Evolutionary conservation across 352 stramenopile genomes (phyloP).

Genomic region (Phytophthora kernoviae): DNA sequence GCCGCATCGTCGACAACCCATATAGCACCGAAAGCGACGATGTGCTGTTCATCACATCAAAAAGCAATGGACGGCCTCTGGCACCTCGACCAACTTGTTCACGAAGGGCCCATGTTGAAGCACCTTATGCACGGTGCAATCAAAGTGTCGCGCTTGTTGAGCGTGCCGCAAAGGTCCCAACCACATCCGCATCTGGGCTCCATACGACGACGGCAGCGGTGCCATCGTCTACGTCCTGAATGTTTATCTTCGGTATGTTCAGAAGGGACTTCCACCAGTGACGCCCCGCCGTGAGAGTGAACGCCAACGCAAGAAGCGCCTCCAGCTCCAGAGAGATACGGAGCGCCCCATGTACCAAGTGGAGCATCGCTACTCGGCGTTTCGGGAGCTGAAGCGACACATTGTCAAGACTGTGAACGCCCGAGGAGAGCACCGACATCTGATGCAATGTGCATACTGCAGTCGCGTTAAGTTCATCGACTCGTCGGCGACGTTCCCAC

Average conservation of each 20-base stretch:
- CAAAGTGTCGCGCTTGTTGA: background rate
- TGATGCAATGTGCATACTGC: conserved; percentile 63
- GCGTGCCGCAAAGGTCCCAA: conserved; percentile 21
- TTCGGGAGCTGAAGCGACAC: conserved; percentile 41
- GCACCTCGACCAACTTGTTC: conserved; percentile 1
- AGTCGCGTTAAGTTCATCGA: conserved; percentile 49
- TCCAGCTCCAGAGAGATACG: conserved; percentile 20
- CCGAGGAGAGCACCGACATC: conserved; percentile 27
- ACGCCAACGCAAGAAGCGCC: conserved; percentile 17
- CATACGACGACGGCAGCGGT: conserved; percentile 41
- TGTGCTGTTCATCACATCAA: conserved; percentile 26
- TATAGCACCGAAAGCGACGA: conserved; percentile 9
- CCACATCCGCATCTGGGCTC: conserved; percentile 42
- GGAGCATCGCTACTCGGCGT: conserved; percentile 60
- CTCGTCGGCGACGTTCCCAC: conserved; percentile 47
- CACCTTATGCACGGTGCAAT: background rate
- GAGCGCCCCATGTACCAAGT: conserved; percentile 48
- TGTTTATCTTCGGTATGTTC: conserved; percentile 47
- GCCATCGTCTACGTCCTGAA: conserved; percentile 62
- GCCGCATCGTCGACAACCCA: background rate
- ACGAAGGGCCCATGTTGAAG: conserved; percentile 6
- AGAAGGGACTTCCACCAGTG: conserved; percentile 52
- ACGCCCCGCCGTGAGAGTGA: conserved; percentile 14
- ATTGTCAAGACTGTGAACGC: conserved; percentile 32
- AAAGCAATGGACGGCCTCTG: conserved; percentile 16